phyloP scores from a whole-genome alignment of 2,329 filamentous ascomycete genomes.

The Fusarium euwallaceae region DNA sequence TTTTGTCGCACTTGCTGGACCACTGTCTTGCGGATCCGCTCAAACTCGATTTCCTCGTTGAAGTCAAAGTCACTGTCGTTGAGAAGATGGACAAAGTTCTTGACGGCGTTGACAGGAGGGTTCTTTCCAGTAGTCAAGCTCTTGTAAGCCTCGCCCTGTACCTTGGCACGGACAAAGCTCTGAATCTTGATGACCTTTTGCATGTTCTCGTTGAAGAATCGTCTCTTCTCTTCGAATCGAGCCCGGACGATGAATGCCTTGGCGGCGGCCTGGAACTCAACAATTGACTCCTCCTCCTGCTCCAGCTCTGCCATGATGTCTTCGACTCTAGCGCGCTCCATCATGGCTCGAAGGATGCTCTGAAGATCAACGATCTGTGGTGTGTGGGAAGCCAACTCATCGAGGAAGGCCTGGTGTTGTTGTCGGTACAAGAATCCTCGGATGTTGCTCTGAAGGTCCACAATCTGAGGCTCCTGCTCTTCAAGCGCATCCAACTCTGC shows the following conservation, averaged over 20 bases:
- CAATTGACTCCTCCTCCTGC: constrained; percentile 82
- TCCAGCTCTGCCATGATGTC: constrained; percentile 82
- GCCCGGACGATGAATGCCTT: constrained; percentile 80
- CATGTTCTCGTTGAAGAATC: constrained; percentile 96
- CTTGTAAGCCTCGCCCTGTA: constrained; percentile 98
- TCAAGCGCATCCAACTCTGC: constrained; percentile 68
- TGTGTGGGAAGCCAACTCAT: constrained; percentile 77
- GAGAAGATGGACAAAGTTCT: constrained; percentile 96
- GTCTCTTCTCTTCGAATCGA: constrained; percentile 85
- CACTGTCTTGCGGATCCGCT: constrained; percentile 92
- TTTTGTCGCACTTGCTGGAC: constrained; percentile 98
- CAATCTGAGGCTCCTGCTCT: constrained; percentile 68
- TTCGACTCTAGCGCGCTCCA: constrained; percentile 80
- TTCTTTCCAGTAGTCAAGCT: constrained; percentile 96
- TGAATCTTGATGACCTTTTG: constrained; percentile 99
- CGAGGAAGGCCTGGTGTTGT: constrained; percentile 72
- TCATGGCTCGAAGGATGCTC: constrained; percentile 81
- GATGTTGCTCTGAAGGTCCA: constrained; percentile 74
- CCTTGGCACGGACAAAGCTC: constrained; percentile 93
- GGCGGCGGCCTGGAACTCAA: constrained; percentile 80
- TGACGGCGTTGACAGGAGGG: constrained; percentile 94
- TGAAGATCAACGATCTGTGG: constrained; percentile 79
- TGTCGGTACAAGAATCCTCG: constrained; percentile 76
- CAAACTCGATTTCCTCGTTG: constrained; percentile 98
- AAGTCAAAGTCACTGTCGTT: constrained; percentile 99